Evolutionary conservation across 495 filamentous ascomycete genomes (phyloP).

Genomic region (Amniculicola lignicola): DNA sequence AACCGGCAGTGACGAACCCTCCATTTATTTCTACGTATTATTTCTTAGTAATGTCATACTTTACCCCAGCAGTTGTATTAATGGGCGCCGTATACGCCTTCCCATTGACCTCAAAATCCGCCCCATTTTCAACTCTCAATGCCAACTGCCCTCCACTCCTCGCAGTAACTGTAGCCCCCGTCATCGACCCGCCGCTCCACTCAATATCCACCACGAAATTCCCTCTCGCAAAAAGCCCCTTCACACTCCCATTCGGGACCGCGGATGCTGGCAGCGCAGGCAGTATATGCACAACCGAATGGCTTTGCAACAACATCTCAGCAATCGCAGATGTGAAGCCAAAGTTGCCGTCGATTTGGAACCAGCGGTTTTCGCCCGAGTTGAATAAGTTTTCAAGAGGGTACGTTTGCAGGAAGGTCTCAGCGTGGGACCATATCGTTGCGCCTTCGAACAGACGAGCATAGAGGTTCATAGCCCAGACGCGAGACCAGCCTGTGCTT

Average conservation of each 20-base stretch:
- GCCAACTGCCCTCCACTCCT: slow-evolving; percentile 8
- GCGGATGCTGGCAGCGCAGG: slow-evolving; percentile 2
- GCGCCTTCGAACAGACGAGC: slow-evolving; percentile 13
- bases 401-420: background rate
- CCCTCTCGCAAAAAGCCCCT: slow-evolving; percentile 3
- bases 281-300: slow-evolving; percentile 23
- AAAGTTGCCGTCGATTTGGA: slow-evolving; percentile 57
- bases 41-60: slow-evolving; percentile 5
- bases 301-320: slow-evolving; percentile 54
- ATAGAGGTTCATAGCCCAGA: slow-evolving; percentile 18
- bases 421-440: background rate
- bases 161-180: background rate
- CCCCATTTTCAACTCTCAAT: background rate
- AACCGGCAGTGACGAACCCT: too few relatives aligned
- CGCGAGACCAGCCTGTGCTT: slow-evolving; percentile 20
- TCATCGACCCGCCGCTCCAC: background rate
- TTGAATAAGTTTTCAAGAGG: slow-evolving; percentile 5
- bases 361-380: slow-evolving; percentile 8
- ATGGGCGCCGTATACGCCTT: slow-evolving; percentile 8
- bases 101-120: slow-evolving; percentile 1
- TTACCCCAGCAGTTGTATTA: slow-evolving; percentile 4
- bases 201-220: slow-evolving; percentile 13
- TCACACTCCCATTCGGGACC: slow-evolving; percentile 3
- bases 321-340: slow-evolving; percentile 49
- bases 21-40: too few relatives aligned